Conservation (phyloP, 768 basidiomycete genomes). For the Lenzites betulinus region DNA sequence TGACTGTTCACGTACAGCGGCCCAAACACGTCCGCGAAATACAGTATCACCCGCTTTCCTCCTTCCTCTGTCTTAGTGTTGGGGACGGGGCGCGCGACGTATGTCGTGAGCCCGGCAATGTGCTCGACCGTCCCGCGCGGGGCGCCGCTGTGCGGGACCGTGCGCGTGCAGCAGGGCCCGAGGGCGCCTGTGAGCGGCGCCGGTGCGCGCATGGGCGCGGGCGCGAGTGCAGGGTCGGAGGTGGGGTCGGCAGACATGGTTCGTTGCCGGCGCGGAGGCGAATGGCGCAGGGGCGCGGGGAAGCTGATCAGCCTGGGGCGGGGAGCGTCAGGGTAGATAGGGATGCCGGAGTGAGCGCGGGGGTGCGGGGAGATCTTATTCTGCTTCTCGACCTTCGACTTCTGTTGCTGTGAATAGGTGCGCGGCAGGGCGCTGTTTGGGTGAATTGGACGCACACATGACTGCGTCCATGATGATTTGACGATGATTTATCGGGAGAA, state of each 20-base stretch:
- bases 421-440: too few relatives aligned
- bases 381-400: too few relatives aligned
- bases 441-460: too few relatives aligned
- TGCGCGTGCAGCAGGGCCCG: conserved; percentile 54
- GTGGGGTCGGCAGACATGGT: neutral
- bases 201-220: neutral
- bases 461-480: too few relatives aligned
- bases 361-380: too few relatives aligned
- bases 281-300: neutral
- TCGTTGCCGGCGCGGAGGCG: neutral
- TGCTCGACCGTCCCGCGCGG: conserved; percentile 40
- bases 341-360: neutral
- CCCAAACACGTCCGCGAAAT: conserved; percentile 60
- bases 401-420: too few relatives aligned
- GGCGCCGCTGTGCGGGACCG: conserved; percentile 45
- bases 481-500: too few relatives aligned
- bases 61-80: too few relatives aligned
- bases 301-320: neutral
- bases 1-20: conserved; percentile 59
- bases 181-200: conserved; percentile 12
- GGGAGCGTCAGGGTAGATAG: neutral
- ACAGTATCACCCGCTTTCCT: conserved; percentile 47
- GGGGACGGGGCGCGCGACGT: conserved; percentile 49
- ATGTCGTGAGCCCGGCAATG: conserved; percentile 51
- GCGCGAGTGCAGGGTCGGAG: neutral